Evolutionary conservation across 345 rosid species (phyloP).

Genomic region (Acer saccharum): DNA sequence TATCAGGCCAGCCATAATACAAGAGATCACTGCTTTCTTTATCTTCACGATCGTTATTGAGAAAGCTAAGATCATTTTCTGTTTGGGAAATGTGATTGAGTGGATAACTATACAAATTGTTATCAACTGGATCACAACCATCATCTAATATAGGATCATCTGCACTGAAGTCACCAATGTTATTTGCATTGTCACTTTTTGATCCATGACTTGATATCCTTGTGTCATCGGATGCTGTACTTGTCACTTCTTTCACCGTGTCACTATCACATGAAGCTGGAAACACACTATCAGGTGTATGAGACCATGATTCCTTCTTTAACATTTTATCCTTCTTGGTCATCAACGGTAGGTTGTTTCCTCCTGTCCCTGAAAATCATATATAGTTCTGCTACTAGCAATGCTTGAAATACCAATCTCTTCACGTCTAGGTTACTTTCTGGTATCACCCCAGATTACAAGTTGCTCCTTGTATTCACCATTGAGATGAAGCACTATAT

Average conservation of each 20-base stretch:
- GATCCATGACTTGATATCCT: conserved; percentile 45
- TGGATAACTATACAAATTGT: conserved; percentile 46
- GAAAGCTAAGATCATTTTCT: conserved; percentile 58
- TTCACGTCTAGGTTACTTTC: conserved; percentile 52
- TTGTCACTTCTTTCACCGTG: conserved; percentile 43
- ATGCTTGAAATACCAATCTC: conserved; percentile 36
- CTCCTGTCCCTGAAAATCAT: conserved; percentile 34
- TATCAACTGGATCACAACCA: conserved; percentile 36
- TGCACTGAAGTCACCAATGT: conserved; percentile 39
- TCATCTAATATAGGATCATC: conserved; percentile 47
- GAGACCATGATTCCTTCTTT: conserved; percentile 58
- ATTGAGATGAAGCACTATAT: conserved; percentile 64
- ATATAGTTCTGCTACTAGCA: conserved; percentile 33
- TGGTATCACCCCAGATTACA: conserved; percentile 35
- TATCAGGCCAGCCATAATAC: conserved; percentile 79
- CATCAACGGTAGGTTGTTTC: conserved; percentile 27
- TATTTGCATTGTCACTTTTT: conserved; percentile 33
- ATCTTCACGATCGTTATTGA: conserved; percentile 51
- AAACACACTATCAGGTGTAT: conserved; percentile 41
- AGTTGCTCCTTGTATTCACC: conserved; percentile 39
- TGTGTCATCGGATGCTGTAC: conserved; percentile 41
- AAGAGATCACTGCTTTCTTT: conserved; percentile 64
- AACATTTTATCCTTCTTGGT: conserved; percentile 51
- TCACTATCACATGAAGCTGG: conserved; percentile 39
- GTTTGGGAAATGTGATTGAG: conserved; percentile 51